Base-by-base conservation (phyloP, 495 filamentous ascomycete genomes). In the Schizothecium vesticola region DNA sequence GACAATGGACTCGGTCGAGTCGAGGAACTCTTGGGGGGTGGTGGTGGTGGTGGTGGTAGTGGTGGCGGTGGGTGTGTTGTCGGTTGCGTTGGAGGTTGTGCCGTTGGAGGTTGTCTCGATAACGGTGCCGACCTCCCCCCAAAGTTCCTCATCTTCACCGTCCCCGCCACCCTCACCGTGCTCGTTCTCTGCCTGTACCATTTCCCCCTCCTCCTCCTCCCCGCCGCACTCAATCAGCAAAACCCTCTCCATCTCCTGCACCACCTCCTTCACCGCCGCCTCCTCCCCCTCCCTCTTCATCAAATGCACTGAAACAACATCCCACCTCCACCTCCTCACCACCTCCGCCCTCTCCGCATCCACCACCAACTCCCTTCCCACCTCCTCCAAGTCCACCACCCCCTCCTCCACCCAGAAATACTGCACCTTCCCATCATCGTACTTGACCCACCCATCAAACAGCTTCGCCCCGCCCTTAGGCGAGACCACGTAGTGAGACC, bases 301-400 rank as follows among this genome's bases (percentile, higher is more conserved):
- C 36, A 58, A 64, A 21, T 36, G 56, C 9, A 59, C 25, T 11
- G 70, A 64, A 64, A 69, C 69, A 31, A 76, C 72, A 61, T 67
- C 70, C 51, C 28, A 76, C 64, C 51, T 63, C 69, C 28, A 63
- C 33, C 70, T 51, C 29, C 3, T 16, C 51, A 72, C 70, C 3
- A 70, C n/a, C 56, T 24, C 36, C 51, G 25, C 33, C 6, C 31
- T 22, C 21, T 11, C 26, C 61, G 23, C 24, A 13, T 72, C 70
- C 9, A 76, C 26, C 60, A 36, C 10, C n/a, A 29, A 3, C 23
- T 22, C 21, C 3, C 62, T 9, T 19, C 16, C 23, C 16, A 63
- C 43, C 58, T 21, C 55, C 22, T n/a, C 29, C 22, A 63, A 19
- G 12, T 66, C 68, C n/a, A 12, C 29, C 3, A 62, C 6, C 24